Evolutionary conservation across 1,284 basidiomycete species (phyloP).

Genomic region (Fomitopsis schrenkii): DNA sequence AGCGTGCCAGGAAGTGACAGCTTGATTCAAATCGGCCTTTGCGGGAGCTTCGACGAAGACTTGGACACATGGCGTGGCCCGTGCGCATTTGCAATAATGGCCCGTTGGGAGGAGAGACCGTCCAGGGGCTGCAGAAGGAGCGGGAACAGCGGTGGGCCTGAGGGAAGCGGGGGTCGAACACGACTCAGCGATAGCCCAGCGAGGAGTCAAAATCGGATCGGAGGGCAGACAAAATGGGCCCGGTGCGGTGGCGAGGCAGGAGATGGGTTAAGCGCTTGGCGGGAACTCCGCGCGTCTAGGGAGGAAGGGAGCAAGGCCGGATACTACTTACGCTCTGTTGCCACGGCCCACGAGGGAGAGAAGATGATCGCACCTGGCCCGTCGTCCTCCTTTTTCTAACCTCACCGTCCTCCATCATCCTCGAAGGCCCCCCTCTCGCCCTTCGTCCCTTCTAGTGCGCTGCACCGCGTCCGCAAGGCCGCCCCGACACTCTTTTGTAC

Average conservation of each 20-base stretch:
- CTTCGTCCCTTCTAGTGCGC: background rate
- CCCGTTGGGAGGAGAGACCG: background rate
- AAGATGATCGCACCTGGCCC: background rate
- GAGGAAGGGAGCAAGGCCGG: background rate
- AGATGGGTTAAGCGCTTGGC: too few relatives aligned
- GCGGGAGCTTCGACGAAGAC: background rate
- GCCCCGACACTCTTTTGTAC: background rate
- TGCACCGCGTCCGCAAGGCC: background rate
- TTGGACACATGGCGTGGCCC: background rate
- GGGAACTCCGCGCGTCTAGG: background rate
- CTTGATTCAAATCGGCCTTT: background rate
- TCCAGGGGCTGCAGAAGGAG: background rate
- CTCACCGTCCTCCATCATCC: background rate
- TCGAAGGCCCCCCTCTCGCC: background rate
- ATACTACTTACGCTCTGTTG: background rate
- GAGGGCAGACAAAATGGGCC: background rate
- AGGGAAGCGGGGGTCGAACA: background rate
- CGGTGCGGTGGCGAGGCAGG: too few relatives aligned
- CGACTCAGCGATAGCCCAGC: background rate
- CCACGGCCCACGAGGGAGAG: background rate
- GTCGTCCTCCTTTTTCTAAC: background rate
- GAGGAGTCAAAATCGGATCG: background rate
- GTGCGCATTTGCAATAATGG: background rate
- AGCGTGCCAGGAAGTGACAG: background rate
- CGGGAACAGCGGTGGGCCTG: background rate